phyloP scores from a whole-genome alignment of 331 rosid genomes.

The Dryas integrifolia region DNA sequence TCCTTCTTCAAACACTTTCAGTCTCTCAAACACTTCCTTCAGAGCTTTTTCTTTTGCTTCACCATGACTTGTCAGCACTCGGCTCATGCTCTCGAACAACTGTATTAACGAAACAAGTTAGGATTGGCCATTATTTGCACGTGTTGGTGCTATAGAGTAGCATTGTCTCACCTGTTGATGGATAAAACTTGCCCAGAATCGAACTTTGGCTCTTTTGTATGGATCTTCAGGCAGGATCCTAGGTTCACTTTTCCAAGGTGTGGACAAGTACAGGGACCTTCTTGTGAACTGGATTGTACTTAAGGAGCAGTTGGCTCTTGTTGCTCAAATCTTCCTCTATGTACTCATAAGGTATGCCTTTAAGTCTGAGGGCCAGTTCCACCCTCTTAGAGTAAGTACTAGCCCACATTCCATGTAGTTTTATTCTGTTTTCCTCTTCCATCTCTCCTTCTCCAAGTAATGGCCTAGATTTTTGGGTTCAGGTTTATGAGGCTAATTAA shows the following conservation, averaged over 20 bases:
- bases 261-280: slow-evolving; percentile 19
- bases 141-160: background rate
- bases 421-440: slow-evolving; percentile 2
- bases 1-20: slow-evolving; percentile 17
- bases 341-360: slow-evolving; percentile 27
- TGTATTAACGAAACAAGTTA: background rate
- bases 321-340: slow-evolving; percentile 16
- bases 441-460: background rate
- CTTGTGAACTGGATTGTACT: slow-evolving; percentile 22
- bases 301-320: slow-evolving; percentile 23
- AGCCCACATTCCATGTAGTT: slow-evolving; percentile 17
- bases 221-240: slow-evolving; percentile 26
- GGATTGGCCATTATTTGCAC: too few species aligned
- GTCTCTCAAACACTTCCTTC: background rate
- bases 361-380: slow-evolving; percentile 24
- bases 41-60: slow-evolving; percentile 18
- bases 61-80: slow-evolving; percentile 5
- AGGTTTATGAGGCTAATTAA: background rate
- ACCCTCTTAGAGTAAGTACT: slow-evolving; percentile 19
- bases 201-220: slow-evolving; percentile 22
- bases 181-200: slow-evolving; percentile 23
- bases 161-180: slow-evolving; percentile 24
- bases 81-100: slow-evolving; percentile 13
- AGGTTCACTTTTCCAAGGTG: slow-evolving; percentile 24
- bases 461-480: background rate